phyloP scores from a whole-genome alignment of 2,329 filamentous ascomycete genomes.

The Xylariaceae sp. region DNA sequence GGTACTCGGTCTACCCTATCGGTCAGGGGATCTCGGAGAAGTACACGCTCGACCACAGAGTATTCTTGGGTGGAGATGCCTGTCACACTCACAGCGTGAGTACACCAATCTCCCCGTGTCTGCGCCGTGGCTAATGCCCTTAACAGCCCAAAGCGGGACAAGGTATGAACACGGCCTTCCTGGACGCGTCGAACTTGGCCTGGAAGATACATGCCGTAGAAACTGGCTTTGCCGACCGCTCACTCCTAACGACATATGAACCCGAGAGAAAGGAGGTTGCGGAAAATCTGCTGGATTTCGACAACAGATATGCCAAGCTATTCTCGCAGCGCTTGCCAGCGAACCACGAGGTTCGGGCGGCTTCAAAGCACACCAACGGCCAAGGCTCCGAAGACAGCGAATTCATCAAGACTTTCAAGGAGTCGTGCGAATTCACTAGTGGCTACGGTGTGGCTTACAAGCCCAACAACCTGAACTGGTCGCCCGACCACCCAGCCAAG shows the following conservation, averaged over 20 bases:
- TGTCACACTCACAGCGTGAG: conserved; percentile 69
- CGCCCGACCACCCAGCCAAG: conserved; percentile 60
- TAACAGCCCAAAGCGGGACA: conserved; percentile 67
- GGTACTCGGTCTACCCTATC: conserved; percentile 72
- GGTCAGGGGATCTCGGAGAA: conserved; percentile 64
- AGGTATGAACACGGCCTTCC: conserved; percentile 74
- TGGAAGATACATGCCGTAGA: conserved; percentile 97
- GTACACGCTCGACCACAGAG: conserved; percentile 59
- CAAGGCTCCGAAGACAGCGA: conserved; percentile 54
- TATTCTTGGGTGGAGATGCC: conserved; percentile 71
- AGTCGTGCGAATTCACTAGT: conserved; percentile 83
- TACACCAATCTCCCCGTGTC: conserved; percentile 5
- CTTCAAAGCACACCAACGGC: conserved; percentile 33
- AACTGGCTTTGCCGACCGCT: conserved; percentile 66
- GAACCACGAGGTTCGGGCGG: conserved; percentile 63
- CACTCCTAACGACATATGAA: conserved; percentile 78
- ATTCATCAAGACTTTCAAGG: conserved; percentile 87
- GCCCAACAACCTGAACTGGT: conserved; percentile 80
- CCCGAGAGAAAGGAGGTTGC: conserved; percentile 77
- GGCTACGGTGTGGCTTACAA: conserved; percentile 86
- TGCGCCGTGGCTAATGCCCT: conserved; percentile 17
- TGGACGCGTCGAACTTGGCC: conserved; percentile 79
- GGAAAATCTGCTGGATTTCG: conserved; percentile 76
- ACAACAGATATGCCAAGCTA: conserved; percentile 81
- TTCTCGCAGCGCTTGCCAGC: conserved; percentile 75